phyloP scores from a whole-genome alignment of 1,284 basidiomycete species.

The Boletus smithii region DNA sequence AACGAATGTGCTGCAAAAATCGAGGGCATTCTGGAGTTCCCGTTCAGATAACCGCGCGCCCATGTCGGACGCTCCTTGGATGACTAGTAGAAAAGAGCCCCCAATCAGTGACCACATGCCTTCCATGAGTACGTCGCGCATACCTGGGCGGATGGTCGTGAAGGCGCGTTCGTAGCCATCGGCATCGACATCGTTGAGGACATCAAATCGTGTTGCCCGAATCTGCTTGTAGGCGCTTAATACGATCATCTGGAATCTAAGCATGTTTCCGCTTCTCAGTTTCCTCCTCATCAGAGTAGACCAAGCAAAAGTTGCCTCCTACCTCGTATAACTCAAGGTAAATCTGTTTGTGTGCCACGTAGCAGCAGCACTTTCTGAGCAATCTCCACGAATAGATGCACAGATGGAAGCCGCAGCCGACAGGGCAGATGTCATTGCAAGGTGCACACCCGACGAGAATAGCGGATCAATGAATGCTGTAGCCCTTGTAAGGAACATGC shows the following conservation, averaged over 20 bases:
- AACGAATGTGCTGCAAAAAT: constrained; percentile 58
- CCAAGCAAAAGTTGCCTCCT: background rate
- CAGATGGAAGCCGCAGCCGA: constrained; percentile 54
- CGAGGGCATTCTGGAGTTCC: constrained; percentile 63
- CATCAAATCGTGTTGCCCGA: constrained; percentile 43
- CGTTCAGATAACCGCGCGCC: constrained; percentile 63
- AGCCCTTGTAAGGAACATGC: constrained; percentile 1
- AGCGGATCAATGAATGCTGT: constrained; percentile 63
- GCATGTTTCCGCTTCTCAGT: constrained; percentile 1
- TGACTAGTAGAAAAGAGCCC: constrained; percentile 47
- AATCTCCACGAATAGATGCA: constrained; percentile 51
- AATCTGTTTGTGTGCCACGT: constrained; percentile 51
- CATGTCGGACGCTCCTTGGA: constrained; percentile 73
- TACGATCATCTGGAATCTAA: constrained; percentile 59
- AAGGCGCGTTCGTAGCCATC: constrained; percentile 61
- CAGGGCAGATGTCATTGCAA: constrained; percentile 55
- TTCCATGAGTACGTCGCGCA: background rate
- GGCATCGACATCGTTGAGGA: constrained; percentile 54
- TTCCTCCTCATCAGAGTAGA: no score
- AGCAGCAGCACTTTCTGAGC: constrained; percentile 45
- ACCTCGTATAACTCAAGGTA: constrained; percentile 56
- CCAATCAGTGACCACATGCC: background rate
- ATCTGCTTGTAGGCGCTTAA: constrained; percentile 65
- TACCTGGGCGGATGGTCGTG: constrained; percentile 51
- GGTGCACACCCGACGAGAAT: constrained; percentile 61